These are phyloP conservation scores for Penicillium sp. DNA, from an alignment of 2,329 filamentous ascomycete species.

Conservation along the genomic window DNA sequence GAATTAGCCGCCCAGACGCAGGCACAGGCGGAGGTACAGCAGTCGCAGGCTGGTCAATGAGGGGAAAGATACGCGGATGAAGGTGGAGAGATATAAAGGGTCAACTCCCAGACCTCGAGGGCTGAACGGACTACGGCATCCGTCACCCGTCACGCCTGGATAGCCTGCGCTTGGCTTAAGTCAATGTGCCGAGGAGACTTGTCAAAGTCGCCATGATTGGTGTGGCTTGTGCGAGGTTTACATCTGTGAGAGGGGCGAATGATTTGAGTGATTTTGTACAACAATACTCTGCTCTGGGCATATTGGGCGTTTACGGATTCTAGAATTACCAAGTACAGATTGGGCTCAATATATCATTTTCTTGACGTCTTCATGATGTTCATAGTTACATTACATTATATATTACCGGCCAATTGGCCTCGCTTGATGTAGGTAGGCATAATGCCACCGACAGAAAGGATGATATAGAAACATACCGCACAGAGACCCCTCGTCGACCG, in stretches of 20 bases:
- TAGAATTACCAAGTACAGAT: constrained; percentile 10
- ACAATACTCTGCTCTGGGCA: constrained; percentile 37
- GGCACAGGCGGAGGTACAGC: constrained; percentile 15
- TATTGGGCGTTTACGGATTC: constrained; percentile 29
- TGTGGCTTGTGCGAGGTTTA: constrained; percentile 12
- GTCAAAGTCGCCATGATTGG: neutral
- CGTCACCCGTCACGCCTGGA: neutral
- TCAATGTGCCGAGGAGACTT: neutral
- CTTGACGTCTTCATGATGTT: constrained; percentile 8
- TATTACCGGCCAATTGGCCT: neutral
- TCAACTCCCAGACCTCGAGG: neutral
- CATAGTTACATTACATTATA: constrained; percentile 12
- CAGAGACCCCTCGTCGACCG: neutral
- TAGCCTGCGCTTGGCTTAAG: neutral
- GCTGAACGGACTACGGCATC: neutral
- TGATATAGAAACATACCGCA: neutral
- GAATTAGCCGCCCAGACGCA: constrained; percentile 13
- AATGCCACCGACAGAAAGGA: neutral
- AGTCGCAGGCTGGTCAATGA: constrained; percentile 21
- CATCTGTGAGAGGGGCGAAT: constrained; percentile 12
- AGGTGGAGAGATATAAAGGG: neutral
- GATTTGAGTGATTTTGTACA: constrained; percentile 26
- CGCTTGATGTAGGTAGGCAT: constrained; percentile 3
- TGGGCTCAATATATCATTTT: neutral
- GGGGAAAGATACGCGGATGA: neutral